Base-by-base conservation (phyloP, 1,139 yeast genomes). In the Geotrichum klebahnii region DNA sequence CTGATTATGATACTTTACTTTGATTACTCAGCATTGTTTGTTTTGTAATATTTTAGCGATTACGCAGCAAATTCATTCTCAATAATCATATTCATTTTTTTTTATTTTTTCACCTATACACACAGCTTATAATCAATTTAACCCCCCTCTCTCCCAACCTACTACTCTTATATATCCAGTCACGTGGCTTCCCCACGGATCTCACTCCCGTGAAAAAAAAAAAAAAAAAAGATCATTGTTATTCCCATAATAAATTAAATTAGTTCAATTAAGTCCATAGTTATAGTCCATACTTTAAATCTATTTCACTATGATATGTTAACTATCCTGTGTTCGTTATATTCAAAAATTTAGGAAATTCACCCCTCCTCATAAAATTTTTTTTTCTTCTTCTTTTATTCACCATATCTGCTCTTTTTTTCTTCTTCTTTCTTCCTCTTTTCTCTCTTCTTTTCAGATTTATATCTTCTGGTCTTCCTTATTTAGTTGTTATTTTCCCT, bases 121-220 rank as follows among this genome's bases (percentile, higher is more conserved):
- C 17, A 8, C 14, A 6, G 12, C 8, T 8, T 28, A 8, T 14
- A 33, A 4, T 3, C 20, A 10, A 2, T 33, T 2, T 3, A 32
- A 14, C 14, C 31, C 42, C 32, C 41, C 9, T 22, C 5, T 10
- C 17, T n/a, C n/a, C 9, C 14, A 23, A 12, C 5, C 24, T 37
- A n/a, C 14, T 3, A 8, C 22, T 39, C 31, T 14, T 3, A 42
- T 43, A 33, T 43, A 34, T 34, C 46, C 46, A 22, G 16, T 43
- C 46, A 43, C 46, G 39, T 43, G 46, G 20, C 31, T 14, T 22
- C 35, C 19, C 44, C 39, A 24, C 46, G 46, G 46, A 33, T 23
- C 31, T 26, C 8, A n/a, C 8, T 43, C 32, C 37, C 38, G 36
- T 40, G 34, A 28, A 28, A 19, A 10, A 29, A 6, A 16, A 38